Conservation (phyloP, 1,139 yeast genomes). For the Pichia terricola region DNA sequence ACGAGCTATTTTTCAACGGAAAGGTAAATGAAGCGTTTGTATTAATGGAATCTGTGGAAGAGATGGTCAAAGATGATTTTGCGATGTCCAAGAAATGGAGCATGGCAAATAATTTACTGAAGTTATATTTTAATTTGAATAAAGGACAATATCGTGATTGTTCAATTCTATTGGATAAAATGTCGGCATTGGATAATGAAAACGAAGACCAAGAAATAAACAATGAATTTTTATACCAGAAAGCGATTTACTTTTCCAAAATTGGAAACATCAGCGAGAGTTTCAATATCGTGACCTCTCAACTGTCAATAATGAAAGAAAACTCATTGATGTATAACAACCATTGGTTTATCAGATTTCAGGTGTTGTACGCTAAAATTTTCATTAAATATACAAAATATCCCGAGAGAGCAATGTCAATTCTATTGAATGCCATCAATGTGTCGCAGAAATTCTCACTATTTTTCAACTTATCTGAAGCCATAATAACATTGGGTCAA, state of each 20-base stretch:
- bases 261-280: slow-evolving; percentile 22
- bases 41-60: slow-evolving; percentile 14
- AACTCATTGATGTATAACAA: slow-evolving; percentile 27
- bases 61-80: slow-evolving; percentile 21
- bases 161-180: slow-evolving; percentile 19
- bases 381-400: slow-evolving; percentile 29
- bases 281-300: slow-evolving; percentile 27
- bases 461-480: slow-evolving; percentile 32
- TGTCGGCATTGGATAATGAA: slow-evolving; percentile 17
- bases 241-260: slow-evolving; percentile 1
- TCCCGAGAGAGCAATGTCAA: slow-evolving; percentile 34
- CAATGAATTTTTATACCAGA: slow-evolving; percentile 12
- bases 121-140: slow-evolving; percentile 30
- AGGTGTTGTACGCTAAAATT: slow-evolving; percentile 35
- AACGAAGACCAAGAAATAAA: slow-evolving; percentile 23
- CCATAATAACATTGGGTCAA: slow-evolving; percentile 31
- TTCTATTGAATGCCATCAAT: slow-evolving; percentile 37
- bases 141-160: slow-evolving; percentile 30
- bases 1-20: slow-evolving; percentile 31
- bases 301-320: slow-evolving; percentile 21
- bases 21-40: slow-evolving; percentile 31
- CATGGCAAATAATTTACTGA: slow-evolving; percentile 30
- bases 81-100: slow-evolving; percentile 33
- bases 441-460: slow-evolving; percentile 35
- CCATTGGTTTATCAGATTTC: slow-evolving; percentile 34